These are phyloP conservation scores for Wallacemonas sp. DNA, from an alignment of 208 protist genomes.

Conservation along the genomic window DNA sequence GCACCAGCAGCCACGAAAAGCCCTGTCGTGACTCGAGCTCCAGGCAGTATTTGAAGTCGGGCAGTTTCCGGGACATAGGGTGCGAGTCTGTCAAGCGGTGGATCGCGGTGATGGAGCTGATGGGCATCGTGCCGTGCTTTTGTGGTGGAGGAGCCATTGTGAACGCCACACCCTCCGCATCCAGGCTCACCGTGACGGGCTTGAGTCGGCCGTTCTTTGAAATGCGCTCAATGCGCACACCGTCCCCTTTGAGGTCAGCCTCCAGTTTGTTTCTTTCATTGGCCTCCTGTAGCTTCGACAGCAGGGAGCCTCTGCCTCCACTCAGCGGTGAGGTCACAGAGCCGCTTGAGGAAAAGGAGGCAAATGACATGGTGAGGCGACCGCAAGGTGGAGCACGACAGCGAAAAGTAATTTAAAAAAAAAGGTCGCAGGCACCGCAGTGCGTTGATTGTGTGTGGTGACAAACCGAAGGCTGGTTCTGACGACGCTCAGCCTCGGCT, in stretches of 20 bases:
- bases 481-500: no score
- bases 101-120: background rate
- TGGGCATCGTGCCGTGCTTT: background rate
- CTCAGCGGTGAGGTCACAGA: background rate
- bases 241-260: background rate
- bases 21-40: conserved; percentile 30
- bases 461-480: no score
- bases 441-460: no score
- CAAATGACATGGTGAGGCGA: conserved; percentile 7
- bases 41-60: conserved; percentile 41
- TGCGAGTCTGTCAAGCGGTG: conserved; percentile 1
- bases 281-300: background rate
- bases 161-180: conserved; percentile 3
- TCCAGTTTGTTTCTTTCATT: conserved; percentile 9
- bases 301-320: background rate
- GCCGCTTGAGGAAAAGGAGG: background rate
- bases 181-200: background rate
- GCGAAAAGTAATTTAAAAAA: no score
- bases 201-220: conserved; percentile 10
- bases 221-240: conserved; percentile 7
- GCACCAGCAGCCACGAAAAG: conserved; percentile 37
- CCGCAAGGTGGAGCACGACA: no score
- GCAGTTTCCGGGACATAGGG: conserved; percentile 19
- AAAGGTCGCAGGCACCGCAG: no score
- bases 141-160: conserved; percentile 9